phyloP scores from a whole-genome alignment of 2,329 filamentous ascomycete genomes.

The Xylaria sp. region DNA sequence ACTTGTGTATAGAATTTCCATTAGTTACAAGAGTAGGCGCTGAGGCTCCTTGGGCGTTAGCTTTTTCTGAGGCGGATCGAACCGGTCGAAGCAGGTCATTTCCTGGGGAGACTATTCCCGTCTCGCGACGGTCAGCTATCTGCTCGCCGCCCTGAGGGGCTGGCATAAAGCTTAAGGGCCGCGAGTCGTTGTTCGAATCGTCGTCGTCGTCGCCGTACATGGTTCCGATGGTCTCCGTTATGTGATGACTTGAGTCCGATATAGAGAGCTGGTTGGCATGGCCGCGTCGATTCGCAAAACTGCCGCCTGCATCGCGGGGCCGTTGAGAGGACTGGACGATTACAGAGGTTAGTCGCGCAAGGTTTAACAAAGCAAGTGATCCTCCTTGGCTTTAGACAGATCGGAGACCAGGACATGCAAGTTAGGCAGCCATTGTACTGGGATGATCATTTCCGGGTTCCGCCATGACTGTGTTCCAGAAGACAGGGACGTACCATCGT shows the following conservation, averaged over 20 bases:
- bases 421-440: neutral
- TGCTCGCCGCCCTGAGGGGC: conserved; percentile 58
- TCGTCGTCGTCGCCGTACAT: conserved; percentile 81
- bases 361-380: neutral
- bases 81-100: conserved; percentile 47
- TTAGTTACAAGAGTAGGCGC: conserved; percentile 31
- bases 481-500: conserved; percentile 38
- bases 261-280: conserved; percentile 65
- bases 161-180: conserved; percentile 76
- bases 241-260: conserved; percentile 89
- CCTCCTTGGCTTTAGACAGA: neutral
- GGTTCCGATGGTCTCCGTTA: conserved; percentile 90
- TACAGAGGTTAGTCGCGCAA: conserved; percentile 21
- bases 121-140: conserved; percentile 41
- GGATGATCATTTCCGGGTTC: conserved; percentile 5
- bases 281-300: conserved; percentile 61
- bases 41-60: conserved; percentile 27
- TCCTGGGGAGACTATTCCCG: conserved; percentile 38
- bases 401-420: neutral
- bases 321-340: conserved; percentile 58
- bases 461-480: too few species aligned
- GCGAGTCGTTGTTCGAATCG: conserved; percentile 50
- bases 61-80: conserved; percentile 52
- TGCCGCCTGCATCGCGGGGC: conserved; percentile 59
- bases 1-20: conserved; percentile 45